Percentiles rank a stretch among this genome's conserved stretches.
Conservation (phyloP, 345 rosid species). For the Clarkia xantiana region DNA sequence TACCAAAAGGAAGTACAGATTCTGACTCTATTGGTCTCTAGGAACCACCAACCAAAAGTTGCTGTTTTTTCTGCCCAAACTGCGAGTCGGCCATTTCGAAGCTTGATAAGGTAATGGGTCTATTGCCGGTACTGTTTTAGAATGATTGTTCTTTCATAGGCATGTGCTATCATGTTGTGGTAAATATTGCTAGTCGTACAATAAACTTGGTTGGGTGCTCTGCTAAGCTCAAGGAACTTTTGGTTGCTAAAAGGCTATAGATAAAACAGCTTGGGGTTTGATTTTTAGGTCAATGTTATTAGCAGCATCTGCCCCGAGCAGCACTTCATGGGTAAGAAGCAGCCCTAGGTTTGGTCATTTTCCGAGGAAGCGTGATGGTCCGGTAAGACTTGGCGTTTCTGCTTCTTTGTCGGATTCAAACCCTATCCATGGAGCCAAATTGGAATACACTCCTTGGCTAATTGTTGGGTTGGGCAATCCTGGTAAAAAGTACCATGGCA, state of each 20-base stretch:
- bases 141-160: neutral
- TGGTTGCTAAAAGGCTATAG: neutral
- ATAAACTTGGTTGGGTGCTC: too few relatives aligned
- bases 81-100: neutral
- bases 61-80: neutral
- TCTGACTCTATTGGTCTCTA: too few relatives aligned
- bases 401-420: conserved; percentile 25
- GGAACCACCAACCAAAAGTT: neutral
- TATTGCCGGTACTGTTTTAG: neutral
- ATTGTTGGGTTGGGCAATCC: conserved; percentile 94
- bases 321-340: conserved; percentile 22
- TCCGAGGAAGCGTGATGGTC: conserved; percentile 11
- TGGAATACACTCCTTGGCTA: conserved; percentile 86
- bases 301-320: conserved; percentile 36
- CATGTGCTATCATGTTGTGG: too few relatives aligned
- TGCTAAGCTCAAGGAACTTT: too few relatives aligned
- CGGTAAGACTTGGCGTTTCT: conserved; percentile 25
- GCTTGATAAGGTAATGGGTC: neutral
- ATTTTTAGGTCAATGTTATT: conserved; percentile 46
- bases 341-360: conserved; percentile 9
- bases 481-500: conserved; percentile 83
- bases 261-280: neutral
- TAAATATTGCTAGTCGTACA: too few relatives aligned
- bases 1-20: too few relatives aligned
- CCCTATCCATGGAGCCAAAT: conserved; percentile 24